Base-by-base conservation (phyloP, 352 stramenopile species). In the Pythium vanterpoolii region DNA sequence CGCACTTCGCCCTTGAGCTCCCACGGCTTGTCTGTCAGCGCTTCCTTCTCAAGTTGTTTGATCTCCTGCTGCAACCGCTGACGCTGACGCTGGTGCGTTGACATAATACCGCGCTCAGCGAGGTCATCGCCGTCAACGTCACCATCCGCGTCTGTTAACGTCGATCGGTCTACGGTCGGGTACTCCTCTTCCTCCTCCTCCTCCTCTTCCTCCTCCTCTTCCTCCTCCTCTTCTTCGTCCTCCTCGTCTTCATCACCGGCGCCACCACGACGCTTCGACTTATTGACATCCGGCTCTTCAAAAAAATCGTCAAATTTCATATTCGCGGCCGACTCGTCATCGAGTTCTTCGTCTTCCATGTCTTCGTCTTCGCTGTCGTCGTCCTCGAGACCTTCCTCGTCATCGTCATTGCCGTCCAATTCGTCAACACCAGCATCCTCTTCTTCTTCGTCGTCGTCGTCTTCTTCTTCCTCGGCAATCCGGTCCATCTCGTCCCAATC, bases 21-120 rank as follows among this genome's bases (percentile, higher is more conserved):
- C 94, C 94, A 98, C 28, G 90, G 90, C 68, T 98, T 98, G 56
- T 98, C 91, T 5, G 83, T 75, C n/a, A 98, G 73, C 18, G 95
- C 79, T 62, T 95, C 77, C 36, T 93, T 65, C 62, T 97, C 90
- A 44, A 97, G 69, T 45, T 93, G 72, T 40, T 86, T 79, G 57
- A 97, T 97, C 53, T 97, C 74, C 52, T 91, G 76, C 55, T 89
- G 76, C 49, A 93, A 63, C 19, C 73, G 73, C 36, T 83, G 65
- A 26, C 81, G 74, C 44, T 86, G 78, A 23, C 79, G 86, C 64
- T 88, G 82, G 62, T 94, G 74, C 13, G 80, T 89, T 24, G 78
- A 94, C 79, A 84, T 83, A 50, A 92, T 88, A 36, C 84, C 84
- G 26, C 84, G 84, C 62, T 92, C 84, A 1, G 82, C 84, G 31